These are phyloP conservation scores for Turritis glabra DNA, from an alignment of 345 rosid genomes.

Conservation along the genomic window DNA sequence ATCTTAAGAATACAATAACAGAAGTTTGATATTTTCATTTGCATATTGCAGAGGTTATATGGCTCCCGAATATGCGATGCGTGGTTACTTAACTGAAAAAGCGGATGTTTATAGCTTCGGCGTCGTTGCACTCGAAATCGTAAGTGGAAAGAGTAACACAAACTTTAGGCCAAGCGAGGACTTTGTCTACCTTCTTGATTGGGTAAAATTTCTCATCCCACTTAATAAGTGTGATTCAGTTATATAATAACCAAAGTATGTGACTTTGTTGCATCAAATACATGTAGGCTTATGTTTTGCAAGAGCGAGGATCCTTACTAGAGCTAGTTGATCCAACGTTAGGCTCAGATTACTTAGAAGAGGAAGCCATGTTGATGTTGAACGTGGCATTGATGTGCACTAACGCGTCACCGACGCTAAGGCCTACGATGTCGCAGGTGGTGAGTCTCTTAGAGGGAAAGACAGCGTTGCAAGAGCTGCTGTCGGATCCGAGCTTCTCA, in stretches of 20 bases:
- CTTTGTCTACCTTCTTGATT: slow-evolving; percentile 76
- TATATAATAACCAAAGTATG: not conserved
- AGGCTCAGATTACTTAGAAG: slow-evolving; percentile 55
- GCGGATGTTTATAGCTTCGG: slow-evolving; percentile 48
- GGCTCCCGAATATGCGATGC: slow-evolving; percentile 85
- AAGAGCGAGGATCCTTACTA: slow-evolving; percentile 64
- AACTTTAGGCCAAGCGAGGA: slow-evolving; percentile 75
- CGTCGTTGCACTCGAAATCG: slow-evolving; percentile 41
- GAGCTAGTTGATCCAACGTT: slow-evolving; percentile 67
- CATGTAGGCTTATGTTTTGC: slow-evolving; percentile 69
- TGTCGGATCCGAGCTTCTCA: slow-evolving; percentile 71
- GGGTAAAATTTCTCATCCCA: slow-evolving; percentile 47
- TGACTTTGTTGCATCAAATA: slow-evolving; percentile 18
- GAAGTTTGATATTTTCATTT: slow-evolving; percentile 9
- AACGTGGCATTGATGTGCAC: slow-evolving; percentile 82
- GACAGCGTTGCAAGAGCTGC: slow-evolving; percentile 67
- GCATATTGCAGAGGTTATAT: slow-evolving; percentile 44
- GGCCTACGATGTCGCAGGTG: slow-evolving; percentile 90
- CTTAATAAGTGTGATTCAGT: not conserved
- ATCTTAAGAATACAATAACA: not conserved
- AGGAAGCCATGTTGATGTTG: slow-evolving; percentile 75
- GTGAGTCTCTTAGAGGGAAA: slow-evolving; percentile 81
- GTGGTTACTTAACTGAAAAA: slow-evolving; percentile 74
- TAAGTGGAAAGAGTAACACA: slow-evolving; percentile 78
- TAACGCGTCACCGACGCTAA: slow-evolving; percentile 75